Base-by-base conservation (phyloP, 176 grass and related monocot species). In the Musa acuminata region DNA sequence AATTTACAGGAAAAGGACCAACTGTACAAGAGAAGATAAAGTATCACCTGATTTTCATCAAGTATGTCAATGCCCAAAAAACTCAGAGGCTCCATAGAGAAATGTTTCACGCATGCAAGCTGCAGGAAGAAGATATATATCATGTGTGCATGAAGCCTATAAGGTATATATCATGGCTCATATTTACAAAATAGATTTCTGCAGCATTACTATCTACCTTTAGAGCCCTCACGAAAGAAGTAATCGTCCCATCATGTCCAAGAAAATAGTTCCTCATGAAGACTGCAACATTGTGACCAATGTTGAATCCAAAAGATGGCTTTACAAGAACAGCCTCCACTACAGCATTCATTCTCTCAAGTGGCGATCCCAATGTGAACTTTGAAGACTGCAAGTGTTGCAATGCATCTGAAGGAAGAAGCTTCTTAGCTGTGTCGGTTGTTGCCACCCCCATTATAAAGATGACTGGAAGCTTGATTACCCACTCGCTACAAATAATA, bases 241-340 rank as follows among this genome's bases (percentile, higher is more conserved):
- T 97, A 78, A 93, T 81, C 59, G 94, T 97, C 52, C 87, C 94
- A 78, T 93, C 94, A 70, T 93, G 87, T 72, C 75, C 84, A 63
- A 97, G 85, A 77, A 97, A 97, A 85, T 93, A 97, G 72, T 97
- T 97, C 86, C 82, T 90, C 55, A 97, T 80, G 79, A 97, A 97
- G 74, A 76, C 16, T 8, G 85, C 82, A 69, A 91, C 87, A 81
- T 88, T 85, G 53, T 90, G 90, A 55, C 90, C 75, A 69, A 97
- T 84, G 64, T 79, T 83, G 80, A 93, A 97, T 74, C 83, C 82
- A 74, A 76, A 53, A 0, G 87, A 90, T 71, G 82, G 79, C 70
- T 83, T 83, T 77, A 91, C 87, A 80, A 97, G 94, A 72, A 91
- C 74, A 53, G 90, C 84, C 73, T 97, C 94, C 55, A 93, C 81